These are phyloP conservation scores for Penstemon eatonii DNA, from an alignment of 257 asterid genomes.

Conservation along the genomic window DNA sequence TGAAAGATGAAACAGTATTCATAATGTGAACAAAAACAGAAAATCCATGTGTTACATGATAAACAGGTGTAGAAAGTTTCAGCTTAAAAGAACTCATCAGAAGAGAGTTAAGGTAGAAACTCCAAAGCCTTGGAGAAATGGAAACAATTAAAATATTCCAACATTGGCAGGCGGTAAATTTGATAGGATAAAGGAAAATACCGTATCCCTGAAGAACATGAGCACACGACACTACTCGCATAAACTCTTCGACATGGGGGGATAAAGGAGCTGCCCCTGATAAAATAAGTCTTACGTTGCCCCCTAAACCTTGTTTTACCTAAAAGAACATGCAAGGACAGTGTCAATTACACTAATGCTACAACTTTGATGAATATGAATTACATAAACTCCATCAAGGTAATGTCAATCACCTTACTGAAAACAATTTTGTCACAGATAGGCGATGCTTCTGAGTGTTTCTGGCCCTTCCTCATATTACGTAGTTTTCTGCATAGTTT, in stretches of 20 bases:
- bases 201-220: slow-evolving; percentile 98
- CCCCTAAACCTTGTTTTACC: slow-evolving; percentile 96
- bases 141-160: neutral
- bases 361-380: slow-evolving; percentile 15
- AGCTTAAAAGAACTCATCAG: slow-evolving; percentile 15
- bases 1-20: neutral
- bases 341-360: slow-evolving; percentile 21
- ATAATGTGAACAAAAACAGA: neutral
- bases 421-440: slow-evolving; percentile 79
- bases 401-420: slow-evolving; percentile 61
- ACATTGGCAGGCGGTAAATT: slow-evolving; percentile 9
- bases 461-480: slow-evolving; percentile 67
- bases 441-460: slow-evolving; percentile 72
- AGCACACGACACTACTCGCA: slow-evolving; percentile 79
- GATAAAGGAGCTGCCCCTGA: slow-evolving; percentile 99
- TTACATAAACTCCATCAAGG: slow-evolving; percentile 13
- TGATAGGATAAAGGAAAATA: slow-evolving; percentile 35
- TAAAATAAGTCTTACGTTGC: slow-evolving; percentile 79
- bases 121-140: neutral
- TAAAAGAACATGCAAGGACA: slow-evolving; percentile 33
- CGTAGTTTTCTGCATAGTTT: slow-evolving; percentile 60
- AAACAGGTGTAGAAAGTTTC: slow-evolving; percentile 15
- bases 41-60: neutral
- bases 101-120: neutral
- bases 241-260: slow-evolving; percentile 82